These are phyloP conservation scores for Coemansia sp. DNA, from an alignment of 192 early-diverging fungal species.

Conservation along the genomic window DNA sequence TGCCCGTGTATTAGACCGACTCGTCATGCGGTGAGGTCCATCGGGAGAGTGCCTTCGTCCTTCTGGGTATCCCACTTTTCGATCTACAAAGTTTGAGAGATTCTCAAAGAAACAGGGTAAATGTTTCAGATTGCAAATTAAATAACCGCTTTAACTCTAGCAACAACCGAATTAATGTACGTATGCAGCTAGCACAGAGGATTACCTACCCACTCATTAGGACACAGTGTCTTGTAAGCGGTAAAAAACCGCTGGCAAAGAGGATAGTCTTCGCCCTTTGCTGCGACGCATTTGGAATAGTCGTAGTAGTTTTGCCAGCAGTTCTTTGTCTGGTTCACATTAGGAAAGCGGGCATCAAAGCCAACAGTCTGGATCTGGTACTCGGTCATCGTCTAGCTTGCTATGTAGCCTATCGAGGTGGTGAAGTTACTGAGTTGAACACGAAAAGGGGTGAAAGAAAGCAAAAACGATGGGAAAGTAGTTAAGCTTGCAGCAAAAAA, in stretches of 20 bases:
- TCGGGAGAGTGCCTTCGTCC: conserved; percentile 51
- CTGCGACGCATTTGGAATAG: conserved; percentile 86
- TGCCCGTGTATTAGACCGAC: no score
- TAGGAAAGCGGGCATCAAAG: conserved; percentile 83
- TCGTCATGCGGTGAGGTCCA: conserved; percentile 22
- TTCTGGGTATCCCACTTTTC: conserved; percentile 55
- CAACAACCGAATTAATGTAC: not conserved
- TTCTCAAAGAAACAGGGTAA: not conserved
- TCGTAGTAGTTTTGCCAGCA: conserved; percentile 99
- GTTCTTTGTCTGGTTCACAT: conserved; percentile 98
- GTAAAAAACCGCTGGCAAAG: conserved; percentile 90
- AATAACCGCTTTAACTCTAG: not conserved
- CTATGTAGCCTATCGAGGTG: not conserved
- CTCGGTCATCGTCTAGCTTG: conserved; percentile 22
- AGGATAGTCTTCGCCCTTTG: conserved; percentile 94
- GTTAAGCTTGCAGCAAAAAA: not conserved
- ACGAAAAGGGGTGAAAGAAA: not conserved
- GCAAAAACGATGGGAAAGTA: not conserved
- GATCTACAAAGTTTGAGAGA: conserved; percentile 31
- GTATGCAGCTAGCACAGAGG: not conserved
- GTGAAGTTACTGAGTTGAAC: not conserved
- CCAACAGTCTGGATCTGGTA: conserved; percentile 41
- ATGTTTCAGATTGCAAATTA: not conserved
- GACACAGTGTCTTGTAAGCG: conserved; percentile 87
- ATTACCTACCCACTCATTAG: conserved; percentile 84